phyloP scores from a whole-genome alignment of 176 grass and related monocot species.

The Microstegium vimineum region DNA sequence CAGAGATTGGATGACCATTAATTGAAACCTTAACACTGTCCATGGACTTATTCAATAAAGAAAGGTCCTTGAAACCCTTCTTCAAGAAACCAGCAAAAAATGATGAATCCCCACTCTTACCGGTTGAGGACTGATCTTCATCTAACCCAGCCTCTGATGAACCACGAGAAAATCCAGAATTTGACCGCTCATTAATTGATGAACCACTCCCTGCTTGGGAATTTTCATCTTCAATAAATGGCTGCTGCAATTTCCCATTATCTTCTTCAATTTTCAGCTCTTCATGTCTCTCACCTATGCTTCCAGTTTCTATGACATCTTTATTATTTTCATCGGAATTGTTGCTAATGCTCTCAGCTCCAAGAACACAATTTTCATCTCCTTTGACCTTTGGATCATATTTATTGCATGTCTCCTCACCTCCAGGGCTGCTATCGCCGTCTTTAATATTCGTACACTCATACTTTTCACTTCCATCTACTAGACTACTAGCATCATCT shows the following conservation, averaged over 20 bases:
- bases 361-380: conserved; percentile 1
- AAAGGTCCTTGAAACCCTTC: conserved; percentile 65
- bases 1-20: conserved; percentile 88
- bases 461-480: conserved; percentile 34
- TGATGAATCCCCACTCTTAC: conserved; percentile 67
- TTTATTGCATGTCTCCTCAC: conserved; percentile 21
- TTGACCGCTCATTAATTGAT: conserved; percentile 52
- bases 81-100: conserved; percentile 84
- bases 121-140: conserved; percentile 59
- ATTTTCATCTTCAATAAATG: conserved; percentile 42
- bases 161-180: conserved; percentile 66
- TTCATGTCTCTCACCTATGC: conserved; percentile 29
- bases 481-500: conserved; percentile 4
- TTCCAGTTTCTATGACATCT: conserved; percentile 24
- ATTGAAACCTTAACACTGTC: conserved; percentile 71
- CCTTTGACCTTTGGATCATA: conserved; percentile 12
- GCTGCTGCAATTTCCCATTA: conserved; percentile 8
- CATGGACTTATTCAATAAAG: conserved; percentile 63
- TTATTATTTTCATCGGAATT: conserved; percentile 7
- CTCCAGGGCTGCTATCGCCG: conserved; percentile 18
- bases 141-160: conserved; percentile 56
- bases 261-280: conserved; percentile 33
- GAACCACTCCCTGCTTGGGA: conserved; percentile 44
- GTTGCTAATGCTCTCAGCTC: conserved; percentile 9
- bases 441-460: conserved; percentile 29